Evolutionary conservation across 2,329 filamentous ascomycete species (phyloP).

Genomic region (Ceratocystis papillata): DNA sequence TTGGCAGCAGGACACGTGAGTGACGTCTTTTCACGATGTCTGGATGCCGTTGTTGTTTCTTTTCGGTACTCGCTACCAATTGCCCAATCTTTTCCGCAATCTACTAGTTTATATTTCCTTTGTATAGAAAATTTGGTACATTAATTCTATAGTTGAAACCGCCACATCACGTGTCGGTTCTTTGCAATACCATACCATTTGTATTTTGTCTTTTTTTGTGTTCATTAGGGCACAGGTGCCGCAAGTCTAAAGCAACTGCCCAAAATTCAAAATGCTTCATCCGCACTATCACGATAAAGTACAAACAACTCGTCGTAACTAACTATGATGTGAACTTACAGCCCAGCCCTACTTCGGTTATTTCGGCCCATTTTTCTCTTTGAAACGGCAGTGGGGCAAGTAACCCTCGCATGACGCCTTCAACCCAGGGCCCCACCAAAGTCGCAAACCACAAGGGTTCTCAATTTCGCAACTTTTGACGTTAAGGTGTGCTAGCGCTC

Average conservation of each 20-base stretch:
- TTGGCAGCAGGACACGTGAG: not conserved
- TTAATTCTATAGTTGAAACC: not conserved
- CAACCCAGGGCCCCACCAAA: not conserved
- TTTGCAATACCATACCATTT: not conserved
- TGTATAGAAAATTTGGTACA: constrained; percentile 13
- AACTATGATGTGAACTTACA: not conserved
- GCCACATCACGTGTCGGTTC: not conserved
- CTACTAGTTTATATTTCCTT: constrained; percentile 12
- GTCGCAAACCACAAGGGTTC: not conserved
- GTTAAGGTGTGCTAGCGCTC: not conserved
- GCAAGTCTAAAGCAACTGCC: not conserved
- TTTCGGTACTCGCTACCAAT: not conserved
- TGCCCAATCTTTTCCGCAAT: not conserved
- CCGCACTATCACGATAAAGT: not conserved
- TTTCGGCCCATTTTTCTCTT: not conserved
- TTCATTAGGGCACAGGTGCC: not conserved
- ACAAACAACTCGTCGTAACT: too few species aligned
- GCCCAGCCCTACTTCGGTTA: not conserved
- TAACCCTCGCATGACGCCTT: not conserved
- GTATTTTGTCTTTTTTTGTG: not conserved
- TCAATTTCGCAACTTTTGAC: constrained; percentile 7
- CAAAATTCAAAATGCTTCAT: not conserved
- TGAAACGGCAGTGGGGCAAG: not conserved
- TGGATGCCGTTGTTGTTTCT: not conserved
- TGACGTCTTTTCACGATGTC: constrained; percentile 8